Evolutionary conservation across 1,284 basidiomycete genomes (phyloP).

Genomic region (Leccinum proximum): DNA sequence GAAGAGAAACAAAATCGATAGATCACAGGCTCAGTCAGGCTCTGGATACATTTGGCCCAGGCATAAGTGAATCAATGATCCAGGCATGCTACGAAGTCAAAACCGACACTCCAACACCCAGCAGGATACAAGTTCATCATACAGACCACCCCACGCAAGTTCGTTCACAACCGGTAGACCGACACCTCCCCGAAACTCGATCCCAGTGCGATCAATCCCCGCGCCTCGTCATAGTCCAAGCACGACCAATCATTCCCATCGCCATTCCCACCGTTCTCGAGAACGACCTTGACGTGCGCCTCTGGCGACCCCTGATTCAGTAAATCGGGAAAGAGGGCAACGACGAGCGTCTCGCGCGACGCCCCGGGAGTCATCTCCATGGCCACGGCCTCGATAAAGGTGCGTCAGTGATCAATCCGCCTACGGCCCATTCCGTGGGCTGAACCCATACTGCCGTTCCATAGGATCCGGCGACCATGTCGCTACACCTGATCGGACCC

Average conservation of each 20-base stretch:
- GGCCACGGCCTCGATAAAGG: conserved; percentile 29
- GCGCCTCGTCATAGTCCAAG: conserved; percentile 54
- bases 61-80: not conserved
- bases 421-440: conserved; percentile 40
- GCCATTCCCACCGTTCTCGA: conserved; percentile 33
- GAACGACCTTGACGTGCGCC: conserved; percentile 23
- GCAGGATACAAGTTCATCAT: not conserved
- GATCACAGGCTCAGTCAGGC: too few relatives aligned
- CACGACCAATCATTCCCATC: conserved; percentile 45
- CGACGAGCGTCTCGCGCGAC: conserved; percentile 40
- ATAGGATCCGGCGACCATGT: conserved; percentile 46
- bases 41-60: too few relatives aligned
- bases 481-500: conserved; percentile 49
- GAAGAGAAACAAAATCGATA: not conserved
- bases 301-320: conserved; percentile 23
- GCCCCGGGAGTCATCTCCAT: conserved; percentile 19
- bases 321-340: conserved; percentile 47
- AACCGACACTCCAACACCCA: conserved; percentile 5
- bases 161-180: conserved; percentile 37
- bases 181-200: conserved; percentile 44
- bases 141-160: not conserved
- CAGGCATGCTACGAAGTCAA: not conserved
- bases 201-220: conserved; percentile 49
- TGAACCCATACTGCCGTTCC: conserved; percentile 61
- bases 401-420: conserved; percentile 31